Evolutionary conservation across 768 basidiomycete species (phyloP), one percentile per base, ranked within the genome.

Genomic region (Suillus clintonianus): DNA sequence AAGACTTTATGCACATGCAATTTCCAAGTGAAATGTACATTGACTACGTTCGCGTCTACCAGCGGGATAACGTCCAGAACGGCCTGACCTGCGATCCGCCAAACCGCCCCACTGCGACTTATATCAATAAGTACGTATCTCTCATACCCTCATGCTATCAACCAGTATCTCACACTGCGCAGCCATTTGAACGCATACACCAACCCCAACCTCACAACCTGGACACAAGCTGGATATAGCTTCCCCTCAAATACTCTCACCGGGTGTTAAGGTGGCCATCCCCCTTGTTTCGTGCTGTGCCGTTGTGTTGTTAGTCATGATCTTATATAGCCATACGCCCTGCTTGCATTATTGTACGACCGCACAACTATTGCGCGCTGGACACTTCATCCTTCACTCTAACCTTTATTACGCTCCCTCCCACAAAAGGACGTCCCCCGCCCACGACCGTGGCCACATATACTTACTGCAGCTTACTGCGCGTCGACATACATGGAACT

Each of bases 1-100:
- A 86, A 62, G 89, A 95, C 75, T 94, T 82, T 70, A 80, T 79
- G 67, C 79, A 93, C 70, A 79, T 98, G 60, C 70, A 74, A 54
- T 97, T 95, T 82, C 97, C 96, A 0, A 81, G 84, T 8, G 78
- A 83, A 64, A 91, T 97, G 91, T 86, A 85, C 64, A 78, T 99
- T 66, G 97, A 98, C 75, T 98, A 97, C 69, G 85, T 99, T 27
- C 88, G 94, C 42, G 83, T 96, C 59, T 94, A 94, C 68, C 95
- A 97, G 78, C 86, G 89, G 41, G 72, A 86, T 24, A 94, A 89
- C 10, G 72, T 85, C n/a, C 72, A 85, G 67, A 81, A 89, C 61
- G 89, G 85, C 11, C 69, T 94, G 41, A 89, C 90, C 1, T 99
- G 97, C 74, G 83, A 93, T 73, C 97, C 97, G 10, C 78, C 86